Evolutionary conservation across 805 yeast species (phyloP).

Genomic region (Zygoascus bituminiphila): DNA sequence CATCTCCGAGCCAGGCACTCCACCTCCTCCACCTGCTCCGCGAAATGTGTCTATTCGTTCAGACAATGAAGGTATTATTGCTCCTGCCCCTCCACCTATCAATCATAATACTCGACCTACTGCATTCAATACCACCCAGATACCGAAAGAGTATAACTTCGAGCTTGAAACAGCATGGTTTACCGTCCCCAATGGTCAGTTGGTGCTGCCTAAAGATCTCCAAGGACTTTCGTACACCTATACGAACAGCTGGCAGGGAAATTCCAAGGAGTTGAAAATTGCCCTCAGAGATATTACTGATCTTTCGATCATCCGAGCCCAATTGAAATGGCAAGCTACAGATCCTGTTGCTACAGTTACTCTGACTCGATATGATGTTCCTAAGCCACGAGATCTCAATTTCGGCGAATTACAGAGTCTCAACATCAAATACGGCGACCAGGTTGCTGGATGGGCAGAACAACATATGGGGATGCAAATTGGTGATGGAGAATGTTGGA

Average conservation of each 20-base stretch:
- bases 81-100: constrained; percentile 10
- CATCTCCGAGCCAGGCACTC: constrained; percentile 8
- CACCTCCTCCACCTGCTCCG: constrained; percentile 1
- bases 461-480: constrained; percentile 25
- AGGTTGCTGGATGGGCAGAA: constrained; percentile 30
- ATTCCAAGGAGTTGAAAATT: constrained; percentile 15
- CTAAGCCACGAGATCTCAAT: constrained; percentile 35
- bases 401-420: constrained; percentile 21
- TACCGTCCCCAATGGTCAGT: constrained; percentile 12
- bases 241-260: constrained; percentile 16
- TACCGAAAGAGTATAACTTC: constrained; percentile 9
- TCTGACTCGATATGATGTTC: constrained; percentile 29
- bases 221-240: constrained; percentile 20
- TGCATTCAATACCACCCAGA: not conserved
- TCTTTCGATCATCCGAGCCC: constrained; percentile 25
- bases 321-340: constrained; percentile 25
- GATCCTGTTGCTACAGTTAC: constrained; percentile 31
- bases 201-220: constrained; percentile 23
- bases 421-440: constrained; percentile 24
- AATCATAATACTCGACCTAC: constrained; percentile 11
- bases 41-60: not conserved
- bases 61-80: not conserved
- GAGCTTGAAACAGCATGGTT: constrained; percentile 21
- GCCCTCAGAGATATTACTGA: constrained; percentile 27
- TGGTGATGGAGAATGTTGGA: constrained; percentile 36